phyloP scores from a whole-genome alignment of 2,329 filamentous ascomycete genomes.

The Coccinonectria pachysandricola region DNA sequence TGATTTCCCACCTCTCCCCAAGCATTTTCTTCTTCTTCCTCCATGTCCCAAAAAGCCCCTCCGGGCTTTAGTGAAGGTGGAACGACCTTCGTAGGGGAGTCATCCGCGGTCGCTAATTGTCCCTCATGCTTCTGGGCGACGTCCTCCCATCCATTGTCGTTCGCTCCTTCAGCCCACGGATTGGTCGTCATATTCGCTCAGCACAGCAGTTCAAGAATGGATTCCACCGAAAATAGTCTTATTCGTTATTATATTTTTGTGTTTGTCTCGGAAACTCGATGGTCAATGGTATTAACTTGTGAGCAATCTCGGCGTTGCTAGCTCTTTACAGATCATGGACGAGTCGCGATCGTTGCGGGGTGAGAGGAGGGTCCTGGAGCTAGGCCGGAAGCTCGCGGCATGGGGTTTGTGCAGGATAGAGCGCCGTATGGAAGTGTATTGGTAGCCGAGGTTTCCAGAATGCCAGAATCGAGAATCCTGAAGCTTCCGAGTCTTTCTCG shows the following conservation, averaged over 20 bases:
- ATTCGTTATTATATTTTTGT: too few species aligned
- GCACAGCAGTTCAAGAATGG: too few species aligned
- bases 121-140: constrained; percentile 9
- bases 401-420: too few species aligned
- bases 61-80: constrained; percentile 26
- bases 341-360: constrained; percentile 9
- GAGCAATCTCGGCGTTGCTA: too few species aligned
- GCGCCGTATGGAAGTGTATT: too few species aligned
- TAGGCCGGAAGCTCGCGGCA: constrained; percentile 3
- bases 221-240: too few species aligned
- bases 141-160: constrained; percentile 16
- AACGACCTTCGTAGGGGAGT: constrained; percentile 9
- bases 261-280: too few species aligned
- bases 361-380: constrained; percentile 6
- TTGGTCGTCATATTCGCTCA: constrained; percentile 17
- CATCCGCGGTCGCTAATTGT: constrained; percentile 2
- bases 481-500: too few species aligned
- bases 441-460: too few species aligned
- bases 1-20: constrained; percentile 21
- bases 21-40: constrained; percentile 21
- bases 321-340: too few species aligned
- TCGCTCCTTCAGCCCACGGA: constrained; percentile 15
- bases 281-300: constrained; percentile 3
- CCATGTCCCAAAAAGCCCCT: constrained; percentile 9
- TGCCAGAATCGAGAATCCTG: too few species aligned